These are phyloP conservation scores for Orbilia ellipsospora DNA, from an alignment of 2,329 filamentous ascomycete species.

Conservation along the genomic window DNA sequence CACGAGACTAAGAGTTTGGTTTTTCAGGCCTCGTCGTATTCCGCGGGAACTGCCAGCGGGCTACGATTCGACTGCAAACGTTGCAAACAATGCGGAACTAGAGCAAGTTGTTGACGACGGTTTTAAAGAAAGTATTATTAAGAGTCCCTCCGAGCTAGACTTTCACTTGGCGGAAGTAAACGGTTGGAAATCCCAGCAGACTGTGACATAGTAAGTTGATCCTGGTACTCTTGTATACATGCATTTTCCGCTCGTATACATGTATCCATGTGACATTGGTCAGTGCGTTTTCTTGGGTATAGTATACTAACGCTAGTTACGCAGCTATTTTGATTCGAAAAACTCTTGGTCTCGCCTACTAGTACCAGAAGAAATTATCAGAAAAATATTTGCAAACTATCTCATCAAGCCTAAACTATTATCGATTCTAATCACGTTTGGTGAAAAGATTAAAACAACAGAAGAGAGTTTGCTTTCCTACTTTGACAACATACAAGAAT, in stretches of 20 bases:
- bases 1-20: neutral
- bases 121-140: slow-evolving; percentile 8
- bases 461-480: slow-evolving; percentile 23
- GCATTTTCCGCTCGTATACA: no score
- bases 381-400: slow-evolving; percentile 15
- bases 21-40: neutral
- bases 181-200: slow-evolving; percentile 4
- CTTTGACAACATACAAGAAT: slow-evolving; percentile 23
- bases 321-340: slow-evolving; percentile 26
- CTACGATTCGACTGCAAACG: no score
- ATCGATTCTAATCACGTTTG: slow-evolving; percentile 16
- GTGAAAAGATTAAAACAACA: slow-evolving; percentile 10
- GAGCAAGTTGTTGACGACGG: neutral
- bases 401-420: slow-evolving; percentile 17
- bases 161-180: slow-evolving; percentile 8
- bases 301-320: neutral
- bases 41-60: neutral
- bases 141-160: neutral
- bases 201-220: slow-evolving; percentile 18
- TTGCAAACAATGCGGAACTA: neutral
- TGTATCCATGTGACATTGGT: no score
- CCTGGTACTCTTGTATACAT: no score
- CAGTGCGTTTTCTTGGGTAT: neutral
- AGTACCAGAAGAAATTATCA: slow-evolving; percentile 9
- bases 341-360: slow-evolving; percentile 26